Conservation (phyloP, 768 basidiomycete genomes). For the Mycena filopes region DNA sequence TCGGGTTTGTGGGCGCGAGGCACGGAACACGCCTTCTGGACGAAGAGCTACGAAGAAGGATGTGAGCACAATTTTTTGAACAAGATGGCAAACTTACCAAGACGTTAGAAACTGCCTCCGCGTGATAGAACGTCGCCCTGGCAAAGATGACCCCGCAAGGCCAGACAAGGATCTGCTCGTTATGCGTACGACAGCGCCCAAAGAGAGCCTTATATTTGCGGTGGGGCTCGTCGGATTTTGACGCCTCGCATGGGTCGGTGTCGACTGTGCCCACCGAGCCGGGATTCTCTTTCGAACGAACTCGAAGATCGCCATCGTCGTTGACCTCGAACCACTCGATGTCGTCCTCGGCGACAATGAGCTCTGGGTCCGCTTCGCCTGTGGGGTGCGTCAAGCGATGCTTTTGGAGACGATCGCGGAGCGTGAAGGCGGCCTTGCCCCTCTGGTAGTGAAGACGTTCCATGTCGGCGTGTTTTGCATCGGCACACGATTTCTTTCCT, state of each 20-base stretch:
- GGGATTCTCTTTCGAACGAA: not conserved
- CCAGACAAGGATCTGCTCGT: conserved; percentile 32
- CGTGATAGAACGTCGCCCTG: conserved; percentile 33
- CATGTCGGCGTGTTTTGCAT: not conserved
- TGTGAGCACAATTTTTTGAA: not conserved
- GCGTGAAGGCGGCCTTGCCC: not conserved
- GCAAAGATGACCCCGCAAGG: conserved; percentile 36
- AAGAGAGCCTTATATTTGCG: conserved; percentile 31
- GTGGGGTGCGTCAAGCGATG: not conserved
- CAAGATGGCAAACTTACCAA: conserved; percentile 24
- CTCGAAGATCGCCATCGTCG: no score
- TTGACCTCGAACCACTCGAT: not conserved
- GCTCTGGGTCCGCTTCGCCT: not conserved
- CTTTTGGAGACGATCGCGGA: not conserved
- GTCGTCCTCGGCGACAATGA: not conserved
- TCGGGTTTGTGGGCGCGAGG: conserved; percentile 39
- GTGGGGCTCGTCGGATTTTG: conserved; percentile 17
- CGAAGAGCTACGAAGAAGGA: not conserved
- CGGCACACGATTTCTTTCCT: no score
- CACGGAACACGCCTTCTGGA: conserved; percentile 36
- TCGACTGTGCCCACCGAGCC: conserved; percentile 3
- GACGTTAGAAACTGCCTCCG: conserved; percentile 33
- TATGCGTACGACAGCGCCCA: conserved; percentile 29
- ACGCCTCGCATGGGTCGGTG: conserved; percentile 9
- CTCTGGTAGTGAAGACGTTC: not conserved